Conservation (phyloP, 352 stramenopile genomes). For the Pythium apleroticum region DNA sequence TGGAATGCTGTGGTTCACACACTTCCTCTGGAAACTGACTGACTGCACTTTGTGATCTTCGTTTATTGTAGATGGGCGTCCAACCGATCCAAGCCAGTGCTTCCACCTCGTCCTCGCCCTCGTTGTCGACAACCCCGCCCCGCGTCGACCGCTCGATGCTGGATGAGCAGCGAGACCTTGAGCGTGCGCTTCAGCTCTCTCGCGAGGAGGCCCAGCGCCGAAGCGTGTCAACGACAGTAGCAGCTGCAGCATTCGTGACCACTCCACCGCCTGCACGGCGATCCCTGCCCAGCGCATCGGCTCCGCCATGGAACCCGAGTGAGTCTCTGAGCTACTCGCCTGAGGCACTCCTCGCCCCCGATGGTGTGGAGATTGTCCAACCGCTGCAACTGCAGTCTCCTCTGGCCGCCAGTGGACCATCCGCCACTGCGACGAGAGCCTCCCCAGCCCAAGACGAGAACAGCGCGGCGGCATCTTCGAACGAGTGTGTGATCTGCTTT, state of each 20-base stretch:
- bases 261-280: slow-evolving; percentile 9
- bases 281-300: slow-evolving; percentile 20
- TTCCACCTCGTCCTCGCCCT: not conserved
- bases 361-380: slow-evolving; percentile 84
- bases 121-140: not conserved
- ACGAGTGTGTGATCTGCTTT: slow-evolving; percentile 85
- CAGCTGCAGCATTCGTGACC: not conserved
- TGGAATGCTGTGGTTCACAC: not conserved
- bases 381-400: slow-evolving; percentile 24
- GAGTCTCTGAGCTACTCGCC: slow-evolving; percentile 30
- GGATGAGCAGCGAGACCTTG: slow-evolving; percentile 59
- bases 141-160: slow-evolving; percentile 24
- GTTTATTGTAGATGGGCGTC: slow-evolving; percentile 14
- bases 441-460: not conserved
- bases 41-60: slow-evolving; percentile 4
- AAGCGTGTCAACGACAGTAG: not conserved
- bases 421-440: not conserved
- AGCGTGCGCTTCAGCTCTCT: slow-evolving; percentile 57
- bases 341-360: slow-evolving; percentile 47
- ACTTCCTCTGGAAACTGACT: too few species aligned
- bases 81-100: not conserved
- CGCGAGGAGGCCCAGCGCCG: slow-evolving; percentile 47
- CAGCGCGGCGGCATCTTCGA: slow-evolving; percentile 5
- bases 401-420: not conserved
- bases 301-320: slow-evolving; percentile 29